These are phyloP conservation scores for Cyclotella sp. DNA, from an alignment of 108 stramenopile species.

Conservation along the genomic window DNA sequence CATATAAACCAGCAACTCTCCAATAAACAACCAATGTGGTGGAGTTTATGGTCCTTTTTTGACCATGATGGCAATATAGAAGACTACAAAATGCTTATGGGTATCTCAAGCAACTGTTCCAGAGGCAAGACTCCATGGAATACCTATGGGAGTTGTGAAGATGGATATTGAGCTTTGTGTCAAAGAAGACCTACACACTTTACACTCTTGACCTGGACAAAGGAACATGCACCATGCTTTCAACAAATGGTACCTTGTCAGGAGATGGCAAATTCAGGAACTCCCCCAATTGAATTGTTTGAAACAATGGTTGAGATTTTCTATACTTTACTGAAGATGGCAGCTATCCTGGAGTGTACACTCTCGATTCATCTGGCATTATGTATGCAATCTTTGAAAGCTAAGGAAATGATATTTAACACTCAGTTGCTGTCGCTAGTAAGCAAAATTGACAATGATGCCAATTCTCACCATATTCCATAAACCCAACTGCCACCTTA, in stretches of 20 bases:
- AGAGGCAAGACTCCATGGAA: slow-evolving; percentile 64
- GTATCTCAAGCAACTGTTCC: slow-evolving; percentile 44
- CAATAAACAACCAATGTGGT: slow-evolving; percentile 20
- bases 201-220: slow-evolving; percentile 50
- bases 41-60: slow-evolving; percentile 53
- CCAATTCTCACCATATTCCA: no score
- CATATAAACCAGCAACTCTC: slow-evolving; percentile 51
- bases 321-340: slow-evolving; percentile 78
- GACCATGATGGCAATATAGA: slow-evolving; percentile 28
- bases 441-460: no score
- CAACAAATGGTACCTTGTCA: slow-evolving; percentile 9
- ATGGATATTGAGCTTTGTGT: slow-evolving; percentile 60
- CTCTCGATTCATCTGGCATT: slow-evolving; percentile 20
- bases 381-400: slow-evolving; percentile 55
- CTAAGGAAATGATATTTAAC: no score
- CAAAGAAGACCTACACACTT: slow-evolving; percentile 43
- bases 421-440: no score
- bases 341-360: slow-evolving; percentile 49
- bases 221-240: slow-evolving; percentile 16
- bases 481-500: no score
- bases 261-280: slow-evolving; percentile 46
- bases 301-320: slow-evolving; percentile 41
- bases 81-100: slow-evolving; percentile 40
- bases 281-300: slow-evolving; percentile 59
- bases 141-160: slow-evolving; percentile 73